These are phyloP conservation scores for Sporothrix curviconia DNA, from an alignment of 2,329 filamentous ascomycete species.

Conservation along the genomic window DNA sequence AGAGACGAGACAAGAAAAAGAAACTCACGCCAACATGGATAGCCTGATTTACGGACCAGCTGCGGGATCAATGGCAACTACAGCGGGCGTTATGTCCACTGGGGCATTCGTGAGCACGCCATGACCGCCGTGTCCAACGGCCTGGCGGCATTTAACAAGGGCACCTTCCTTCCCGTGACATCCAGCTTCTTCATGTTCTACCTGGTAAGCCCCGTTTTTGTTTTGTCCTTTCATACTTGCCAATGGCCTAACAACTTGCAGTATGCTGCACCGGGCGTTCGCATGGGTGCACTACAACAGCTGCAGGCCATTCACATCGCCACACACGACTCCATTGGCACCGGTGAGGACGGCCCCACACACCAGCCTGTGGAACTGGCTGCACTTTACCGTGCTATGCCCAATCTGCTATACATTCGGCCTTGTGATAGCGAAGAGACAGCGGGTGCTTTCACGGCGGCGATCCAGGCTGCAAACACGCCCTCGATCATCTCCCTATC, in stretches of 20 bases:
- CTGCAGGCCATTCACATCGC: constrained; percentile 53
- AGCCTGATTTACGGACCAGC: constrained; percentile 28
- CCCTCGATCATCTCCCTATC: constrained; percentile 39
- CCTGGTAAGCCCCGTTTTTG: no score
- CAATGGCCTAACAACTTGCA: no score
- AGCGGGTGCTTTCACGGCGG: constrained; percentile 39
- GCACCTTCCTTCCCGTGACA: constrained; percentile 47
- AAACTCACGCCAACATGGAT: no score
- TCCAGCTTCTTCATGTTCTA: constrained; percentile 55
- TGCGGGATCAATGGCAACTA: constrained; percentile 24
- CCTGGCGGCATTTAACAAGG: constrained; percentile 49
- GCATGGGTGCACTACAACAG: constrained; percentile 50
- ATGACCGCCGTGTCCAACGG: constrained; percentile 55
- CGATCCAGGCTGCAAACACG: constrained; percentile 28
- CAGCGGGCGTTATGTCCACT: constrained; percentile 51
- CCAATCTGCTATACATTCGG: constrained; percentile 54
- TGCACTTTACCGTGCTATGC: constrained; percentile 55
- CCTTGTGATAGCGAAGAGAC: constrained; percentile 53
- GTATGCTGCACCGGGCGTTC: constrained; percentile 14
- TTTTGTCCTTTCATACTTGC: no score
- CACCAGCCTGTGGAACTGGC: constrained; percentile 56
- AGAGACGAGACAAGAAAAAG: no score
- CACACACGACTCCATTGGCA: constrained; percentile 55
- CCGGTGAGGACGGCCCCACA: constrained; percentile 55
- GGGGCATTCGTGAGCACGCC: constrained; percentile 55